Percentiles rank a stretch among this genome's conserved stretches.
Evolutionary conservation across 2,329 filamentous ascomycete genomes (phyloP).

Genomic region (Trichoderma sp.): DNA sequence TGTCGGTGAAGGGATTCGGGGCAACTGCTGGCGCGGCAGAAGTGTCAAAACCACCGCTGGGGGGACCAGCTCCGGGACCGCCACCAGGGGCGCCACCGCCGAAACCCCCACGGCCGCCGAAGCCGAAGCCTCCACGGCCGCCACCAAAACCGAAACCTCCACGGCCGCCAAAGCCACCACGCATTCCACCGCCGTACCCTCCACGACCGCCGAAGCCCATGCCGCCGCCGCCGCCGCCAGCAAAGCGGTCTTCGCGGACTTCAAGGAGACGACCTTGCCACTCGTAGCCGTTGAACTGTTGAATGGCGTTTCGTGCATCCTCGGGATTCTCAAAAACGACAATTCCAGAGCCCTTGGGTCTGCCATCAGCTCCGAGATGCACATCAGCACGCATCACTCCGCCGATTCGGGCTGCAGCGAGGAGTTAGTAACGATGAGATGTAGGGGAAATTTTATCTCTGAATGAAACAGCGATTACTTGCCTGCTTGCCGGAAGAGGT

Average conservation of each 20-base stretch:
- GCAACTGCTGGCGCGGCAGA: conserved; percentile 53
- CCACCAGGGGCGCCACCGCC: conserved; percentile 47
- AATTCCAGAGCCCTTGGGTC: conserved; percentile 95
- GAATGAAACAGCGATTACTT: conserved; percentile 48
- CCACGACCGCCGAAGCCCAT: conserved; percentile 62
- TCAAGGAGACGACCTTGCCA: conserved; percentile 95
- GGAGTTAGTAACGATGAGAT: conserved; percentile 6
- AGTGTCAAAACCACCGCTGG: conserved; percentile 52
- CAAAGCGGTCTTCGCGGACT: conserved; percentile 95
- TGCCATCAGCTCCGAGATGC: conserved; percentile 85
- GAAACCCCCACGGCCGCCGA: conserved; percentile 57
- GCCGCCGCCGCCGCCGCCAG: conserved; percentile 62
- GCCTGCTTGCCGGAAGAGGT: conserved; percentile 98
- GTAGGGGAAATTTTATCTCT: not conserved
- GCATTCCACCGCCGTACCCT: conserved; percentile 61
- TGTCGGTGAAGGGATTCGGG: conserved; percentile 93
- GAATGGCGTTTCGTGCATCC: conserved; percentile 92
- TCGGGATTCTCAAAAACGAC: conserved; percentile 95
- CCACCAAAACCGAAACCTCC: conserved; percentile 49
- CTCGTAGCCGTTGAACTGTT: conserved; percentile 97
- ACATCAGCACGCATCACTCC: conserved; percentile 93
- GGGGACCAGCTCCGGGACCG: conserved; percentile 36
- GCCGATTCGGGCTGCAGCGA: conserved; percentile 60
- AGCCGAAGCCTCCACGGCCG: conserved; percentile 61
- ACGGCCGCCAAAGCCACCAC: conserved; percentile 55